Evolutionary conservation across 2,329 filamentous ascomycete species (phyloP).

Genomic region (Venturia asperata): DNA sequence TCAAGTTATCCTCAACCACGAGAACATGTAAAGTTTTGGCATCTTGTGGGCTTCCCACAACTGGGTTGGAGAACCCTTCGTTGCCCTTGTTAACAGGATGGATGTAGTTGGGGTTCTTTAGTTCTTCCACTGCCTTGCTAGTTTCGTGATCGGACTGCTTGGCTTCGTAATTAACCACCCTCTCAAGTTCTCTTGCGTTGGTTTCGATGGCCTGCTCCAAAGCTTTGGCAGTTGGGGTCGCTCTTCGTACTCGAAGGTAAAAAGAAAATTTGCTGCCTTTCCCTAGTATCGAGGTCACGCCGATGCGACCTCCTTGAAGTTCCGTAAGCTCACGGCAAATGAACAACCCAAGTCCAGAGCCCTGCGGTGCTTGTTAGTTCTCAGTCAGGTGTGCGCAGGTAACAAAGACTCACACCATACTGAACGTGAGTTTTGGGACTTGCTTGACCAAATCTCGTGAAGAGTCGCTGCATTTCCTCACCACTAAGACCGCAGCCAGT

Average conservation of each 20-base stretch:
- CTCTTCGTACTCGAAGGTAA: slow-evolving; percentile 45
- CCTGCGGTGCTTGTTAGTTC: slow-evolving; percentile 27
- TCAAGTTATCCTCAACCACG: slow-evolving; percentile 20
- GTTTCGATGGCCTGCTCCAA: neutral
- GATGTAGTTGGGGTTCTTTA: neutral
- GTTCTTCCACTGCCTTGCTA: neutral
- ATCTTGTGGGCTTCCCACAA: neutral
- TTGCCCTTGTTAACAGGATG: neutral
- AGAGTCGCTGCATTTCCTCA: slow-evolving; percentile 50
- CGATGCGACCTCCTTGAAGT: slow-evolving; percentile 63
- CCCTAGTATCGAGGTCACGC: slow-evolving; percentile 52
- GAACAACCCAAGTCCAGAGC: slow-evolving; percentile 49
- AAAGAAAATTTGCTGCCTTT: slow-evolving; percentile 60
- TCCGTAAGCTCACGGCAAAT: slow-evolving; percentile 63
- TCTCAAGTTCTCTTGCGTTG: slow-evolving; percentile 6
- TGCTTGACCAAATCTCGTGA: slow-evolving; percentile 63
- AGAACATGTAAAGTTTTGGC: slow-evolving; percentile 10
- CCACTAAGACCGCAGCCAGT: slow-evolving; percentile 58
- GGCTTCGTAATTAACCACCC: neutral
- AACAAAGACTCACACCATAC: slow-evolving; percentile 15
- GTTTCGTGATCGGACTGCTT: neutral
- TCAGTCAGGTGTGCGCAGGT: neutral
- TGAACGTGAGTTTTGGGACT: slow-evolving; percentile 52
- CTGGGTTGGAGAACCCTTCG: slow-evolving; percentile 10
- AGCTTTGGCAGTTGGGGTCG: neutral